Conservation (phyloP, 768 basidiomycete species). For the Tylopilus plumbeoviolaceoides region DNA sequence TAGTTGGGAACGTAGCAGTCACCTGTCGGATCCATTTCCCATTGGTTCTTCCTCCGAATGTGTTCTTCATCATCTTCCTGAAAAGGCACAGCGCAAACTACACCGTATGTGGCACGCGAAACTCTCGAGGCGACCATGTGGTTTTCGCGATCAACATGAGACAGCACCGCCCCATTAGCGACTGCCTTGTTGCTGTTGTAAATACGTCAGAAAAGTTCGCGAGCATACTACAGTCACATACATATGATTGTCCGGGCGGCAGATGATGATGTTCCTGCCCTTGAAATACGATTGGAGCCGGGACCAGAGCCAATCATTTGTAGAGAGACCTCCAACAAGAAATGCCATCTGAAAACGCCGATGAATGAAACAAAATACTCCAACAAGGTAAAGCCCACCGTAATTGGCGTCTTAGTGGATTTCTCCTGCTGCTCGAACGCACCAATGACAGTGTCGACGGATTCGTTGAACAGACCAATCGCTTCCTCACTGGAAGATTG, state of each 20-base stretch:
- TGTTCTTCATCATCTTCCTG: background rate
- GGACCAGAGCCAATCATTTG: background rate
- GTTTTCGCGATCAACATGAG: background rate
- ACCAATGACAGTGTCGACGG: background rate
- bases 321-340: background rate
- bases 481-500: background rate
- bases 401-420: background rate
- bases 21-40: slow-evolving; percentile 9
- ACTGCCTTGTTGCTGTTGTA: background rate
- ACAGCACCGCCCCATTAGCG: background rate
- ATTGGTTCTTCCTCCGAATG: background rate
- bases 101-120: background rate
- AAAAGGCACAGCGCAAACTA: background rate
- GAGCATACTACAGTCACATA: background rate
- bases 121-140: background rate
- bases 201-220: background rate
- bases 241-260: background rate
- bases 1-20: slow-evolving; percentile 10
- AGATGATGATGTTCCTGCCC: background rate
- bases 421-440: background rate
- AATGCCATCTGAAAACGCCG: background rate
- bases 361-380: background rate
- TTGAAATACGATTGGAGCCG: background rate
- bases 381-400: background rate
- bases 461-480: background rate